Evolutionary conservation across 352 stramenopile species (phyloP).

Genomic region (Phytophthora lateralis): DNA sequence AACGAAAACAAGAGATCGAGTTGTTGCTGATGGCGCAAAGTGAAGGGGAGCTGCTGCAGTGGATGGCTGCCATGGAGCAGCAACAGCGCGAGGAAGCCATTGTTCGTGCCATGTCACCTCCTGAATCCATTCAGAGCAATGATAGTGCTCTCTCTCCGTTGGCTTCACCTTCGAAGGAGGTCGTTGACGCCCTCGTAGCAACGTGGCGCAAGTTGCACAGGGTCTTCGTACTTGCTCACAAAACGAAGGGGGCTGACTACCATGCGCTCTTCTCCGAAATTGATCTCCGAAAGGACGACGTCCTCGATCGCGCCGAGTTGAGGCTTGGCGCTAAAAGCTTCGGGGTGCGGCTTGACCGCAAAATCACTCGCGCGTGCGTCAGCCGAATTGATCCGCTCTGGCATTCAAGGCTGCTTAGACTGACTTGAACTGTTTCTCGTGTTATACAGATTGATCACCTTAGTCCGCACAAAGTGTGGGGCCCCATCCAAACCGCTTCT

Average conservation of each 20-base stretch:
- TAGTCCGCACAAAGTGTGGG: constrained; percentile 55
- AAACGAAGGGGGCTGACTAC: constrained; percentile 28
- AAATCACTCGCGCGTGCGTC: constrained; percentile 64
- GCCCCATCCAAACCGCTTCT: constrained; percentile 44
- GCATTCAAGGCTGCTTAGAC: background rate
- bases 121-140: constrained; percentile 12
- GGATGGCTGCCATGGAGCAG: constrained; percentile 17
- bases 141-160: constrained; percentile 12
- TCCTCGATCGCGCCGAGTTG: constrained; percentile 71
- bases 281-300: constrained; percentile 51
- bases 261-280: constrained; percentile 48
- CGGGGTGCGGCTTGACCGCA: constrained; percentile 59
- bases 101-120: constrained; percentile 1
- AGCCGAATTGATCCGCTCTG: background rate
- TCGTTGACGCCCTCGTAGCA: constrained; percentile 47
- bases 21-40: constrained; percentile 36
- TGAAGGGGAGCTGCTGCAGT: constrained; percentile 37
- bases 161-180: constrained; percentile 28
- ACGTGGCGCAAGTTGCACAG: constrained; percentile 58
- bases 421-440: constrained; percentile 5
- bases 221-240: constrained; percentile 47
- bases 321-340: constrained; percentile 53
- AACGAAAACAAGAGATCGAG: constrained; percentile 22
- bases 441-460: constrained; percentile 48
- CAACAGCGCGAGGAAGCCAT: constrained; percentile 8